phyloP scores from a whole-genome alignment of 306 rosid genomes.

The Castanospermum australe region DNA sequence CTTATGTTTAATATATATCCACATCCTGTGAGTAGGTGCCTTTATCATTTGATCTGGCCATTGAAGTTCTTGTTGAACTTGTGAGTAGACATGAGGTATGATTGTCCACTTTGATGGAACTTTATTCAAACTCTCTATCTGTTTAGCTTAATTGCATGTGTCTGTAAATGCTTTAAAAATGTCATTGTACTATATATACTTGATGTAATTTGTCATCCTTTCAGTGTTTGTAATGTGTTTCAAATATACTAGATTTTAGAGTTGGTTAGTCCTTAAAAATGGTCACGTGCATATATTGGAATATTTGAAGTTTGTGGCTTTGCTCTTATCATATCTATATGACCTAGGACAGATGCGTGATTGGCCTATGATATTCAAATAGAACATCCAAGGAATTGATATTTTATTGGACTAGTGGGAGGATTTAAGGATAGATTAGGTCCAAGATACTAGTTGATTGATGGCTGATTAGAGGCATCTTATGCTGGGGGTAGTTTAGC shows the following conservation, averaged over 20 bases:
- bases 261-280: background rate
- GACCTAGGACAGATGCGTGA: background rate
- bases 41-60: slow-evolving; percentile 81
- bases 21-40: slow-evolving; percentile 55
- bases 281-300: background rate
- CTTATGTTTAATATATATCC: slow-evolving; percentile 17
- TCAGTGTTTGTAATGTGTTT: background rate
- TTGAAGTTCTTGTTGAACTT: slow-evolving; percentile 93
- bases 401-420: background rate
- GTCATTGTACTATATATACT: background rate
- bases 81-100: slow-evolving; percentile 93
- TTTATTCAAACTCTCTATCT: background rate
- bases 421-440: background rate
- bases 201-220: slow-evolving; percentile 26
- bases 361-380: slow-evolving; percentile 12
- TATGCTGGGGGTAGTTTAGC: background rate
- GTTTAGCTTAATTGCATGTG: slow-evolving; percentile 14
- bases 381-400: background rate
- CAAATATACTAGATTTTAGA: background rate
- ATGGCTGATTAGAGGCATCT: slow-evolving; percentile 1
- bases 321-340: background rate
- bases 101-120: slow-evolving; percentile 21
- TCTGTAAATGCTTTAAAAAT: background rate
- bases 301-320: background rate
- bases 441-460: background rate